phyloP scores from a whole-genome alignment of 345 rosid species.

The Eucalyptus melliodora region DNA sequence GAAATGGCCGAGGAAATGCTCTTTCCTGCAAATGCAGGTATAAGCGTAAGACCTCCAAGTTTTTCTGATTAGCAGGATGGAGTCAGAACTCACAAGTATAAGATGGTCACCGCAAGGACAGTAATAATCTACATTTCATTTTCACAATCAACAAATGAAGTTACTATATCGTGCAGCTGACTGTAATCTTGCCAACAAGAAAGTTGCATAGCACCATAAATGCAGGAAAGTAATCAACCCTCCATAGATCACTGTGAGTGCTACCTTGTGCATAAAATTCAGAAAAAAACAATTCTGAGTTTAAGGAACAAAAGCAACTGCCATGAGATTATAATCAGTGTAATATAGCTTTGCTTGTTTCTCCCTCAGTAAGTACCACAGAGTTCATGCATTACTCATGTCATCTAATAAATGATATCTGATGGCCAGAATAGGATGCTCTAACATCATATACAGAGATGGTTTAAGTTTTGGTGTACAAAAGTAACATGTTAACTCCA shows the following conservation, averaged over 20 bases:
- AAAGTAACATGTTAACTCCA: neutral
- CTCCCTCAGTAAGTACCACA: neutral
- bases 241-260: neutral
- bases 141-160: neutral
- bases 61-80: neutral
- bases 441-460: neutral
- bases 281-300: neutral
- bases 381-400: neutral
- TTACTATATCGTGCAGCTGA: neutral
- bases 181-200: neutral
- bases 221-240: neutral
- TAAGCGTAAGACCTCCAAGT: neutral
- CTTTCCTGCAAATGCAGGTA: constrained; percentile 39
- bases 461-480: neutral
- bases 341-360: neutral
- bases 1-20: constrained; percentile 72
- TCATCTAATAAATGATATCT: neutral
- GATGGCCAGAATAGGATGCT: neutral
- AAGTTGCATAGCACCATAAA: neutral
- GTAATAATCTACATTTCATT: neutral
- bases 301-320: neutral
- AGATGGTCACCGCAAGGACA: neutral
- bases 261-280: neutral
- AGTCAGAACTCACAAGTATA: neutral
- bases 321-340: neutral